Evolutionary conservation across 768 basidiomycete species (phyloP).

Genomic region (Butyriboletus loyo): DNA sequence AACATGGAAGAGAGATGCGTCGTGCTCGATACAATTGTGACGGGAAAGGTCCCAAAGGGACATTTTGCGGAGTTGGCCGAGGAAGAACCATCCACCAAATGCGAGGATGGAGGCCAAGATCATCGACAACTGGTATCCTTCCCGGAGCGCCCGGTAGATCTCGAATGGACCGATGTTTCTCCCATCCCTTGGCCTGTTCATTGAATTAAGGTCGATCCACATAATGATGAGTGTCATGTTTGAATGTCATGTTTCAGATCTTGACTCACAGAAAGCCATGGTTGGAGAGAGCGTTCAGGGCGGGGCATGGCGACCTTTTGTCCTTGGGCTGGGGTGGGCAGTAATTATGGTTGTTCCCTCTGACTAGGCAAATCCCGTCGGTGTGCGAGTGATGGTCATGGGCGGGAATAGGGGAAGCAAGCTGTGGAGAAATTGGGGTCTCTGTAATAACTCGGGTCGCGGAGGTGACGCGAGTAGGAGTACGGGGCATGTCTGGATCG

Average conservation of each 20-base stretch:
- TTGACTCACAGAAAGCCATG: conserved; percentile 67
- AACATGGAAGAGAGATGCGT: conserved; percentile 55
- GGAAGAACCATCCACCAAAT: conserved; percentile 45
- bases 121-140: conserved; percentile 49
- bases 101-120: conserved; percentile 47
- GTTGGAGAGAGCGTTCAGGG: conserved; percentile 70
- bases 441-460: neutral
- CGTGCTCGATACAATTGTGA: conserved; percentile 54
- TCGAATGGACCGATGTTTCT: conserved; percentile 40
- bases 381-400: conserved; percentile 25
- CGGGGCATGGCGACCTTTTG: conserved; percentile 67
- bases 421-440: conserved; percentile 4
- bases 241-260: neutral
- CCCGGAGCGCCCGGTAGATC: conserved; percentile 42
- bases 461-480: neutral
- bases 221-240: neutral
- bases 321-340: conserved; percentile 46
- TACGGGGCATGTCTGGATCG: conserved; percentile 3
- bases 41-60: conserved; percentile 41
- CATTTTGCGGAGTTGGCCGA: conserved; percentile 35
- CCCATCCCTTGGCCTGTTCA: conserved; percentile 48
- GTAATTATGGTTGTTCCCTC: conserved; percentile 36
- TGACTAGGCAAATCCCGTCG: conserved; percentile 38
- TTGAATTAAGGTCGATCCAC: neutral
- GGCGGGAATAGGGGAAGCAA: conserved; percentile 8